These are phyloP conservation scores for Termitomyces sp. DNA, from an alignment of 768 basidiomycete genomes.

Conservation along the genomic window DNA sequence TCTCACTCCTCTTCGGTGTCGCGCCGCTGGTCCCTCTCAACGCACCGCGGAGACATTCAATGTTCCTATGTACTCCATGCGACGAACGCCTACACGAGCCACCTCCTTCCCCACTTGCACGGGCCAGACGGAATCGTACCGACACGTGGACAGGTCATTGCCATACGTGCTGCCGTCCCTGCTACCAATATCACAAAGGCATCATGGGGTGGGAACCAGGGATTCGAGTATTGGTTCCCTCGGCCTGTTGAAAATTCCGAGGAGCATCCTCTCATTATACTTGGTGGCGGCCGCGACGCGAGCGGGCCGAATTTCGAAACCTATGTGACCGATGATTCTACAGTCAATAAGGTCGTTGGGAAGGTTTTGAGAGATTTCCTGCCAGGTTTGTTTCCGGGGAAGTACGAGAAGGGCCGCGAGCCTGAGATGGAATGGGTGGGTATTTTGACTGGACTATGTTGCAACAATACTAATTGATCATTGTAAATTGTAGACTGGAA, in stretches of 20 bases:
- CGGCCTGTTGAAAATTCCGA: conserved; percentile 39
- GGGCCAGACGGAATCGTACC: conserved; percentile 62
- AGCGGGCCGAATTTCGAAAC: conserved; percentile 45
- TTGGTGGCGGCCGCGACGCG: conserved; percentile 69
- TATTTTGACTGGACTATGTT: background rate
- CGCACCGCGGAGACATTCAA: conserved; percentile 60
- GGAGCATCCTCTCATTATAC: conserved; percentile 56
- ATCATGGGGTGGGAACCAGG: conserved; percentile 51
- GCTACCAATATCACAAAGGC: conserved; percentile 38
- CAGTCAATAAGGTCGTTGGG: conserved; percentile 48
- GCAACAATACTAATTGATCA: background rate
- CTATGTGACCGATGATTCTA: conserved; percentile 59
- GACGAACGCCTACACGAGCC: conserved; percentile 80
- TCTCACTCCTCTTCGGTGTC: conserved; percentile 12
- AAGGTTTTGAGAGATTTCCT: conserved; percentile 54
- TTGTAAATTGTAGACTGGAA: conserved; percentile 64
- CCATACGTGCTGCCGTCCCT: conserved; percentile 38
- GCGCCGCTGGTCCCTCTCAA: conserved; percentile 53
- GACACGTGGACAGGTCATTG: conserved; percentile 67
- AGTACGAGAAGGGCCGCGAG: conserved; percentile 45
- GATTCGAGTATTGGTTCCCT: conserved; percentile 82
- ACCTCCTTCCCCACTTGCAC: conserved; percentile 67
- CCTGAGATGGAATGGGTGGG: conserved; percentile 84
- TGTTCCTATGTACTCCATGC: conserved; percentile 80
- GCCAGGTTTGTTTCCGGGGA: conserved; percentile 53